Evolutionary conservation across 176 grass and related monocot genomes (phyloP).

Genomic region (Triticum monococcum): DNA sequence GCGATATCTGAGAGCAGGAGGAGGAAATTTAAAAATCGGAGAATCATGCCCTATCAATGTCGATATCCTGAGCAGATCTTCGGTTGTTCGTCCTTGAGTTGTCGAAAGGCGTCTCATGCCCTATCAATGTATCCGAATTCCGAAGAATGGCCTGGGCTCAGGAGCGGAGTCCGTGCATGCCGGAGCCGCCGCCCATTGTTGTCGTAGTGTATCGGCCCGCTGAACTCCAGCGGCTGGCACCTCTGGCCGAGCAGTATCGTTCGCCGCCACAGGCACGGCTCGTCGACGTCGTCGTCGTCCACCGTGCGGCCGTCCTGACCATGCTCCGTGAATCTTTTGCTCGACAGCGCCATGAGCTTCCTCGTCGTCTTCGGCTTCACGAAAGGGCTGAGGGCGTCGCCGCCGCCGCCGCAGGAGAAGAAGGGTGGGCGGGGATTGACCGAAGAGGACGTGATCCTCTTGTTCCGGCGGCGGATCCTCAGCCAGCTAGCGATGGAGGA

Average conservation of each 20-base stretch:
- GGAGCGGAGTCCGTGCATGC: conserved; percentile 13
- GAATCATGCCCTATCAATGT: neutral
- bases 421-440: neutral
- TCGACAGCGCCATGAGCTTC: conserved; percentile 12
- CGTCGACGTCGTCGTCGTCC: neutral
- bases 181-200: conserved; percentile 37
- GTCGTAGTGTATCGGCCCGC: conserved; percentile 66
- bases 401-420: conserved; percentile 32
- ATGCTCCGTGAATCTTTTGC: neutral
- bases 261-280: conserved; percentile 47
- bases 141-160: conserved; percentile 10
- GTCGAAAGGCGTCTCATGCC: neutral
- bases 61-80: neutral
- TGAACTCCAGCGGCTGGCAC: conserved; percentile 65
- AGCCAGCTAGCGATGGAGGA: conserved; percentile 26
- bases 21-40: neutral
- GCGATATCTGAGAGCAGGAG: neutral
- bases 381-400: conserved; percentile 33
- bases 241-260: conserved; percentile 62
- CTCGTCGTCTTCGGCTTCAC: conserved; percentile 16
- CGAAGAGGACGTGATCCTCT: conserved; percentile 18
- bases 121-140: conserved; percentile 19
- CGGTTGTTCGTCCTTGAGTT: neutral
- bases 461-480: neutral
- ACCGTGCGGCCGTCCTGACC: neutral